phyloP scores from a whole-genome alignment of 75 land plant species.

The Pseudotsuga menziesii region DNA sequence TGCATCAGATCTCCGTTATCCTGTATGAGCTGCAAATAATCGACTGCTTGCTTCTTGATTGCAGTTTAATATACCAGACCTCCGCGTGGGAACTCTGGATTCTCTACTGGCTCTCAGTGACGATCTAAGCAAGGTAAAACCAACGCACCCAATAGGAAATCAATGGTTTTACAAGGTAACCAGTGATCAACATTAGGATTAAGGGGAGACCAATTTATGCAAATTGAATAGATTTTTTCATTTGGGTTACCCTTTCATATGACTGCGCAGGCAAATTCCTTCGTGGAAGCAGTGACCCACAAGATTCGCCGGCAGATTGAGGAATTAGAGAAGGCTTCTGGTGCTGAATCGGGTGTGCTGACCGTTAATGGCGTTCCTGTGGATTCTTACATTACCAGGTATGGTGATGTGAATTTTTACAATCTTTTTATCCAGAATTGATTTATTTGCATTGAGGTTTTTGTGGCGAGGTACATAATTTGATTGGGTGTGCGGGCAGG shows the following conservation, averaged over 20 bases:
- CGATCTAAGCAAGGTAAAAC: conserved; percentile 79
- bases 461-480: neutral
- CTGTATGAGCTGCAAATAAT: neutral
- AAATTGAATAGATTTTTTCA: neutral
- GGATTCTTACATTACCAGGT: conserved; percentile 91
- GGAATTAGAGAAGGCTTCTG: conserved; percentile 68
- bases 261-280: conserved; percentile 59
- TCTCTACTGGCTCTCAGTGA: conserved; percentile 89
- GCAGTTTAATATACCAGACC: conserved; percentile 87
- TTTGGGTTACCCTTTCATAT: neutral
- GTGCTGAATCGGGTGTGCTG: conserved; percentile 43
- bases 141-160: neutral
- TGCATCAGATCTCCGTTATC: neutral
- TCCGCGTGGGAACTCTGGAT: conserved; percentile 93
- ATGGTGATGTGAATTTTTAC: neutral
- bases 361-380: conserved; percentile 85
- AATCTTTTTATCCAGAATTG: neutral
- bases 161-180: neutral
- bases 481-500: conserved; percentile 25
- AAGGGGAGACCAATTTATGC: conserved; percentile 1
- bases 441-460: neutral
- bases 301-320: conserved; percentile 87
- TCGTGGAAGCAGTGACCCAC: conserved; percentile 82
- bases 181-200: neutral
- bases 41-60: neutral